Conservation (phyloP, 148 eudicot genomes). For the Beta vulgaris region DNA sequence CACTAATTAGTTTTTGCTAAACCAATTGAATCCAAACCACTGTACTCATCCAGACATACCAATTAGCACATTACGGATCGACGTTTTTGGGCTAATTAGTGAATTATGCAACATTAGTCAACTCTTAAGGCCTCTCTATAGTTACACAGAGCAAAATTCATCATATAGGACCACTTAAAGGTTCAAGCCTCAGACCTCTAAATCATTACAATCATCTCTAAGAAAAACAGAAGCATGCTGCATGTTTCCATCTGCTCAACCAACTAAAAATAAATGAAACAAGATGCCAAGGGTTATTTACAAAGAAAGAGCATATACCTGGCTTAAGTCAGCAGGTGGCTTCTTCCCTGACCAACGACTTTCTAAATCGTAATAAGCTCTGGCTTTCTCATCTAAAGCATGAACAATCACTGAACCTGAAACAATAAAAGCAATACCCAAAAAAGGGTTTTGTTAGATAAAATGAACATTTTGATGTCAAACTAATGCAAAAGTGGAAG, state of each 20-base stretch:
- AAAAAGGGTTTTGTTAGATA: not conserved
- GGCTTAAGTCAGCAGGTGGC: constrained; percentile 40
- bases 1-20: no score
- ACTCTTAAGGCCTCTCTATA: no score
- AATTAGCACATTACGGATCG: no score
- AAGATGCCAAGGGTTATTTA: not conserved
- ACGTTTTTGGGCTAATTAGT: no score
- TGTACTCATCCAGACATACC: no score
- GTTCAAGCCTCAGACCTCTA: no score
- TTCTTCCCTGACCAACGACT: constrained; percentile 51
- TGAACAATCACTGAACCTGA: constrained; percentile 75
- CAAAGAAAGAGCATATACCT: constrained; percentile 35
- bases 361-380: constrained; percentile 92
- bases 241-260: not conserved
- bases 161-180: no score
- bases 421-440: constrained; percentile 1
- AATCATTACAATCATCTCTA: no score
- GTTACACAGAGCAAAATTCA: no score
- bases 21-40: no score
- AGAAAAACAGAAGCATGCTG: not conserved
- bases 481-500: not conserved
- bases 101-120: no score
- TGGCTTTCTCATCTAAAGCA: constrained; percentile 92
- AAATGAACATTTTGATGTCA: not conserved
- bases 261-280: not conserved